Evolutionary conservation across 306 rosid species (phyloP).

Genomic region (Arachis hypogaea): DNA sequence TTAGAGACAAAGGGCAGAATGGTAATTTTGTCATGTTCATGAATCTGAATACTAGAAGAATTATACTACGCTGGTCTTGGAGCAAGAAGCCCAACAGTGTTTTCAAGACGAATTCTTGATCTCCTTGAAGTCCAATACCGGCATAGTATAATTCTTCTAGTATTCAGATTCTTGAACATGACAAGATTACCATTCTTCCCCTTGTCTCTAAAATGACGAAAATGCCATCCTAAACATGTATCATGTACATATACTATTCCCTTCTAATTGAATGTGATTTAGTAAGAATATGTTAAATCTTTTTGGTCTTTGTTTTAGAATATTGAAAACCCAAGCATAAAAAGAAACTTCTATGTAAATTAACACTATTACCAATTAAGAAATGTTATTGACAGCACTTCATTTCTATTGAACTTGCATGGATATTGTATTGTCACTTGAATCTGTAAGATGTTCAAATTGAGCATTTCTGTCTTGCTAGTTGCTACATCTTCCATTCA

Average conservation of each 20-base stretch:
- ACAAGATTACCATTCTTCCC: too few species aligned
- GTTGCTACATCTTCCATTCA: constrained; percentile 25
- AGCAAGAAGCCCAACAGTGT: too few species aligned
- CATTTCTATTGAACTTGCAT: background rate
- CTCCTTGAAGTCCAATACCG: too few species aligned
- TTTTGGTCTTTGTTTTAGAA: constrained; percentile 4
- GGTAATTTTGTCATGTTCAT: too few species aligned
- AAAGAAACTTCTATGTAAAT: background rate
- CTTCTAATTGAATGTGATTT: constrained; percentile 30
- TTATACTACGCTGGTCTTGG: too few species aligned
- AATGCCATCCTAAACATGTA: too few species aligned
- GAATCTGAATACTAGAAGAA: too few species aligned
- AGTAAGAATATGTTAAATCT: constrained; percentile 24
- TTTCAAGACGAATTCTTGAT: too few species aligned
- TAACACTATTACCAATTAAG: constrained; percentile 5
- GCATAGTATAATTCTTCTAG: too few species aligned
- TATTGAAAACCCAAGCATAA: constrained; percentile 5
- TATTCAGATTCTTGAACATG: too few species aligned
- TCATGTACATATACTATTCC: background rate
- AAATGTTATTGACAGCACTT: constrained; percentile 3
- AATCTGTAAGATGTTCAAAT: constrained; percentile 18
- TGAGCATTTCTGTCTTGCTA: constrained; percentile 7
- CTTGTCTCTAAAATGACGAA: too few species aligned
- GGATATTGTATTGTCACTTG: constrained; percentile 5
- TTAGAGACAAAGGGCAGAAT: too few species aligned